Evolutionary conservation across 306 rosid species (phyloP).

Genomic region (Lablab purpureus): DNA sequence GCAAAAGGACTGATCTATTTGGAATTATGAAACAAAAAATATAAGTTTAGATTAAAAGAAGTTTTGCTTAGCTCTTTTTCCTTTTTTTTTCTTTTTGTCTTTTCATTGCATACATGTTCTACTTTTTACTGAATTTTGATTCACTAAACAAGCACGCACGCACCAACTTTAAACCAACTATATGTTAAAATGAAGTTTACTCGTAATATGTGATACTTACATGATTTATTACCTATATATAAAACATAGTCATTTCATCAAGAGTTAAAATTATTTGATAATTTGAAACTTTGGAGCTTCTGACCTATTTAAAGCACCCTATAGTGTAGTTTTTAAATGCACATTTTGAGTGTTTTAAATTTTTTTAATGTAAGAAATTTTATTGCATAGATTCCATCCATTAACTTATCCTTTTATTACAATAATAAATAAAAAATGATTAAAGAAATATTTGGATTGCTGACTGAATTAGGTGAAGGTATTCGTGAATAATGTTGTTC

Average conservation of each 20-base stretch:
- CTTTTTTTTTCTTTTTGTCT: neutral
- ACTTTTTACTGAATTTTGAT: neutral
- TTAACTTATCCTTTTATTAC: too few species aligned
- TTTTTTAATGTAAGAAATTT: neutral
- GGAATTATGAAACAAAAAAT: neutral
- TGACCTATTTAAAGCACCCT: neutral
- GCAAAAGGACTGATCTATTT: neutral
- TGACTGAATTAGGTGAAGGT: too few species aligned
- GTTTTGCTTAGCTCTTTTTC: neutral
- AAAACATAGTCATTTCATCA: neutral
- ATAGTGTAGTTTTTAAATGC: neutral
- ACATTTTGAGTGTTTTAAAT: neutral
- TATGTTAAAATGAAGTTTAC: neutral
- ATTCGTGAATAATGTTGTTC: too few species aligned
- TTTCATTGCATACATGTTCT: constrained; percentile 13
- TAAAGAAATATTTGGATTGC: too few species aligned
- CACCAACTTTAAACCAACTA: neutral
- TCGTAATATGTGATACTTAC: too few species aligned
- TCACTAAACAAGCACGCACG: neutral
- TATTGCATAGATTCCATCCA: neutral
- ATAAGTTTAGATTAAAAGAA: neutral
- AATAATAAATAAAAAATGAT: too few species aligned
- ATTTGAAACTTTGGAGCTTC: neutral
- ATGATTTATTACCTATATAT: neutral
- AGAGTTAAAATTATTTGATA: neutral